Base-by-base conservation (phyloP, 2,329 filamentous ascomycete genomes). In the Diaporthe sp. region DNA sequence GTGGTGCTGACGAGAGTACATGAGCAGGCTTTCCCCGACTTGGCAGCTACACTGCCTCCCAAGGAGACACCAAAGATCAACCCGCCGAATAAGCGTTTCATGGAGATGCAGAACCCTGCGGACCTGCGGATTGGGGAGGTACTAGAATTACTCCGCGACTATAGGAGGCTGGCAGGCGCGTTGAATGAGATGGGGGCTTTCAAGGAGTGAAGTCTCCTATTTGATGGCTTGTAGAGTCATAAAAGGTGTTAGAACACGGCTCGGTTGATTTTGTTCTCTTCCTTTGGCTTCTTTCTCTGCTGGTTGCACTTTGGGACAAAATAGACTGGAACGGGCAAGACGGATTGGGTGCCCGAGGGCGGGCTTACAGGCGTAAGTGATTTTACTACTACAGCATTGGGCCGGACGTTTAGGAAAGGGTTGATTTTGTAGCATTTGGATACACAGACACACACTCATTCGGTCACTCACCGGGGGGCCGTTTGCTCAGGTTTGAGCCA, bases 61-160 rank as follows among this genome's bases (percentile, higher is more conserved):
- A 91, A 90, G 78, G 86, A 89, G 71, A 79, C 80, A 1, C 85
- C 86, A 19, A 91, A 89, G 80, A 86, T 93, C 45, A 86, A 89
- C 9, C 93, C 93, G 35, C 93, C 94, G 0, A 92, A 92, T 77
- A 90, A 92, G 81, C 90, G 92, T 68, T 96, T 96, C 81, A 88
- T 96, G 85, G 92, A 95, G 78, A 82, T 93, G 73, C 88, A 93
- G 79, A 92, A 92, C 80, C 92, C 92, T 0, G 89, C 89, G 0
- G 94, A 96, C 61, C 85, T 96, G 38, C 91, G 88, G 72, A 85
- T 96, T 35, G 90, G 91, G n/a, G 94, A 96, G 79, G 91, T 96
- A 25, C 84, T 93, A 33, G 90, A 93, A 73, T 84, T 96, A 66
- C 83, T 96, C 30, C 88, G 90, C 72, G 94, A 96, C 82, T 96